Percentiles rank a stretch among this genome's conserved stretches.
Evolutionary conservation across 2,329 filamentous ascomycete species (phyloP).

Genomic region (Alternaria longipes): DNA sequence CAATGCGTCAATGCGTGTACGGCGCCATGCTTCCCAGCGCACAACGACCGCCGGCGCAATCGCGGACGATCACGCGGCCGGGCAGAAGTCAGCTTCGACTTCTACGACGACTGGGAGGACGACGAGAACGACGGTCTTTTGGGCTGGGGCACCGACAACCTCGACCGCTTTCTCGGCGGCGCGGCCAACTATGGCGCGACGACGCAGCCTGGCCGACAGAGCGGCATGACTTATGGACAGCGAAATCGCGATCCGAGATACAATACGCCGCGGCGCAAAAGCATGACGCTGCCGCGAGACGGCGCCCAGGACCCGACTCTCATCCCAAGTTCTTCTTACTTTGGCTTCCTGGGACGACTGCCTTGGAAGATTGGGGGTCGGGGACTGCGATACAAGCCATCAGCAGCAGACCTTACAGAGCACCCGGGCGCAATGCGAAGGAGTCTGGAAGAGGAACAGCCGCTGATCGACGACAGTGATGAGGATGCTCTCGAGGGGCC

Average conservation of each 20-base stretch:
- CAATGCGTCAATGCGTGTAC: constrained; percentile 74
- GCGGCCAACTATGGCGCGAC: constrained; percentile 64
- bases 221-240: constrained; percentile 90
- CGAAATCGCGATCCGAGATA: constrained; percentile 58
- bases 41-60: constrained; percentile 79
- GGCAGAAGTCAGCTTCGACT: constrained; percentile 90
- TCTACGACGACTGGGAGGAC: constrained; percentile 96
- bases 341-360: constrained; percentile 83
- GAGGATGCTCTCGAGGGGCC: constrained; percentile 46
- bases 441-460: constrained; percentile 70
- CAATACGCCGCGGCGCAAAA: constrained; percentile 61
- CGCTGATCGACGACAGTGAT: constrained; percentile 72
- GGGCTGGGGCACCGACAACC: constrained; percentile 82
- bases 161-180: constrained; percentile 82
- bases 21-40: constrained; percentile 74
- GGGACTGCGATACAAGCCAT: constrained; percentile 86
- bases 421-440: constrained; percentile 70
- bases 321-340: constrained; percentile 85
- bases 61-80: constrained; percentile 65
- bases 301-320: constrained; percentile 77
- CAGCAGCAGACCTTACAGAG: constrained; percentile 88
- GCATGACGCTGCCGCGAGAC: constrained; percentile 59
- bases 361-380: constrained; percentile 84
- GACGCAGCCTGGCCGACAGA: constrained; percentile 72
- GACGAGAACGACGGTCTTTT: constrained; percentile 70